Conservation (phyloP, 495 filamentous ascomycete species). For the Talaromyces trachyspermus region DNA sequence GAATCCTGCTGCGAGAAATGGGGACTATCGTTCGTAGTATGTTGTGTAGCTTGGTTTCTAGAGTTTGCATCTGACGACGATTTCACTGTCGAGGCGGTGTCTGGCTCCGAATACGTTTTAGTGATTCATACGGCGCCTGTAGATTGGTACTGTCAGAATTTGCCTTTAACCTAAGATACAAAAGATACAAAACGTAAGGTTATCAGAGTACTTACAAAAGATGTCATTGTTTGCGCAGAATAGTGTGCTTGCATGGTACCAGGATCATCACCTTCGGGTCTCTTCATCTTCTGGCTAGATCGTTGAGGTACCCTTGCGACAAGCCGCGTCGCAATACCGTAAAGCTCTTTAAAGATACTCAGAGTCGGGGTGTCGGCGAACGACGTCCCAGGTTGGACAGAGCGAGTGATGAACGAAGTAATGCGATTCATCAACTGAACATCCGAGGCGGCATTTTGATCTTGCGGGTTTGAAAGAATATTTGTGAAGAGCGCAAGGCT, state of each 20-base stretch:
- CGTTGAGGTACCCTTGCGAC: not conserved
- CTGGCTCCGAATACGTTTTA: not conserved
- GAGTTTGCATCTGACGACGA: not conserved
- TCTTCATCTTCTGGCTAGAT: slow-evolving; percentile 3
- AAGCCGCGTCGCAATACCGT: not conserved
- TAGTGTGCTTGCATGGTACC: not conserved
- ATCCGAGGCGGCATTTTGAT: slow-evolving; percentile 4
- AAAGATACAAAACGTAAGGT: not conserved
- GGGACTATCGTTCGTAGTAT: not conserved
- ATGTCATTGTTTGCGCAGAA: not conserved
- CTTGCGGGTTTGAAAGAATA: slow-evolving; percentile 5
- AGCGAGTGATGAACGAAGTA: not conserved
- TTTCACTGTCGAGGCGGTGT: not conserved
- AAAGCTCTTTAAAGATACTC: slow-evolving; percentile 5
- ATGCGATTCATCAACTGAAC: slow-evolving; percentile 2
- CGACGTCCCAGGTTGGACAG: slow-evolving; percentile 1
- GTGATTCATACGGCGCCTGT: slow-evolving; percentile 1
- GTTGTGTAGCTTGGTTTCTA: not conserved
- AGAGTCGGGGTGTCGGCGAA: slow-evolving; percentile 5
- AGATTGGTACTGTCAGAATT: not conserved
- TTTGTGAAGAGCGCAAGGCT: slow-evolving; percentile 3
- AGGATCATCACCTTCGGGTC: not conserved
- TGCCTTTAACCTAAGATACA: not conserved
- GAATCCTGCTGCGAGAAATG: not conserved
- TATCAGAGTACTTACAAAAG: not conserved